Evolutionary conservation across 495 filamentous ascomycete genomes (phyloP), one percentile per base, ranked within the genome.

Genomic region (Penicillium taxi): DNA sequence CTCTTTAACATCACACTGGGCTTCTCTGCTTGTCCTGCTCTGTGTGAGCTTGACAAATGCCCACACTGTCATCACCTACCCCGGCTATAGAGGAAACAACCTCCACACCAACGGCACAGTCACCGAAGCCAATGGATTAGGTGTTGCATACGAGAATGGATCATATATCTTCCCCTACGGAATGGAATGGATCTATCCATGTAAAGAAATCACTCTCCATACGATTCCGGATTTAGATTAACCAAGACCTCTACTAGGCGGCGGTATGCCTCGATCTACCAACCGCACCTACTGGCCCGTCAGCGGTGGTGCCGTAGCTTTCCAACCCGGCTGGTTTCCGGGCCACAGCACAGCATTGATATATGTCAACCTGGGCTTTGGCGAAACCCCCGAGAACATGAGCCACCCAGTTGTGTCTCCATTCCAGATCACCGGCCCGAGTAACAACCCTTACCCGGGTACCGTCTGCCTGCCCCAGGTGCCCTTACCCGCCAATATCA

Each of bases 171-270:
- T 75, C 53, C 89, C 88, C 3, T 94, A 85, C 50, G 91, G 93
- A 63, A 90, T 94, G 86, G 84, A 95, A 66, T 96, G 91, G 90
- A 80, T 82, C 59, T 99, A 96, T 71, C 91, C 93, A 63, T 99
- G 91, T 98, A 67, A 70, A 84, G 32, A 1, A 9, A 16, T 11
- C 22, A 3, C 2, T 27, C 1, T 18, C 7, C 9, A 0, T n/a
- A n/a, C n/a, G n/a, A n/a, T n/a, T n/a, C n/a, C n/a, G 26, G 26
- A 28, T n/a, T 28, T 12, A 26, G 9, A 46, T 19, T 4, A 41
- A 41, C 32, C 16, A 40, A 27, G 15, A 39, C 13, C 14, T 23
- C 12, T n/a, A 19, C 15, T 50, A 98, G 91, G 91, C 58, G 93
- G 90, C 34, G 93, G 93, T 39, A 77, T 93, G 70, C 59, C 69